These are phyloP conservation scores for Sphagnum contortum DNA, from an alignment of 225 moss, liverwort and hornwort genomes.

Conservation along the genomic window DNA sequence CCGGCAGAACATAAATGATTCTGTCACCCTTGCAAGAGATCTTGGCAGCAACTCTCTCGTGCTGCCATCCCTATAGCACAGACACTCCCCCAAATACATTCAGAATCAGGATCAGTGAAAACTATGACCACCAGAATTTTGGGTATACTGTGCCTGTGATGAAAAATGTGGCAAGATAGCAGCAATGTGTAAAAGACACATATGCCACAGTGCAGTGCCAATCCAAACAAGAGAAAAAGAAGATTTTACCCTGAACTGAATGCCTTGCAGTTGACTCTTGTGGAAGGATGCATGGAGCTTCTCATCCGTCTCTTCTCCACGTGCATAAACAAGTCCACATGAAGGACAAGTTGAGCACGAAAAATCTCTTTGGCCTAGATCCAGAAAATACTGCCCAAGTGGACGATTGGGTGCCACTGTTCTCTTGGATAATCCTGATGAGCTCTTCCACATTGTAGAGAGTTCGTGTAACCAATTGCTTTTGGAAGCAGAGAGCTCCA, in stretches of 20 bases:
- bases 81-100: background rate
- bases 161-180: too few species aligned
- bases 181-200: too few species aligned
- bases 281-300: constrained; percentile 76
- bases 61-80: constrained; percentile 38
- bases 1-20: constrained; percentile 14
- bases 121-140: background rate
- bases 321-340: constrained; percentile 82
- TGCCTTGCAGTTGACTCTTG: constrained; percentile 51
- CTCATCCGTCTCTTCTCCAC: constrained; percentile 75
- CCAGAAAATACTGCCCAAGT: constrained; percentile 78
- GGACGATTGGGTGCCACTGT: constrained; percentile 35
- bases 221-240: background rate
- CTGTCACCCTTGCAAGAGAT: constrained; percentile 36
- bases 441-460: too few species aligned
- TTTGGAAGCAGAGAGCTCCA: too few species aligned
- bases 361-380: constrained; percentile 88
- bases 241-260: constrained; percentile 58
- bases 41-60: constrained; percentile 38
- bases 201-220: too few species aligned
- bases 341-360: constrained; percentile 60
- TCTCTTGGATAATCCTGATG: constrained; percentile 12
- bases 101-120: background rate
- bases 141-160: too few species aligned
- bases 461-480: too few species aligned